A percentile compares a stretch with the other conserved stretches of the same genome.
Conservation (phyloP, 2,329 filamentous ascomycete species). For the Talaromyces pinophilus region DNA sequence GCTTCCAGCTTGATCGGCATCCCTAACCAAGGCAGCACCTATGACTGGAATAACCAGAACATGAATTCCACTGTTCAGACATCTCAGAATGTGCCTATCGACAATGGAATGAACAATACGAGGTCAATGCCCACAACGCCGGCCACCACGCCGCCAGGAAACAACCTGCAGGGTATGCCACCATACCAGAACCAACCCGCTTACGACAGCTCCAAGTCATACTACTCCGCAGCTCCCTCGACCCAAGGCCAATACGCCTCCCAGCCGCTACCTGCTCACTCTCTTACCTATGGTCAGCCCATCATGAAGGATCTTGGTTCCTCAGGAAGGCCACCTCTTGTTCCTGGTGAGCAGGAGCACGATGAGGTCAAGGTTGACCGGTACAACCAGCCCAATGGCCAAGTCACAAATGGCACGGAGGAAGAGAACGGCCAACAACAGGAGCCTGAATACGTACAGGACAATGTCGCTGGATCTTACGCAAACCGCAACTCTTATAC, state of each 20-base stretch:
- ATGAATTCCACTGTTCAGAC: conserved; percentile 64
- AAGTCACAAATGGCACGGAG: conserved; percentile 57
- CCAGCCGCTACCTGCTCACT: conserved; percentile 61
- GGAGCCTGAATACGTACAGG: conserved; percentile 80
- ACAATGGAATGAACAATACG: conserved; percentile 73
- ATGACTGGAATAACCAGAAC: conserved; percentile 72
- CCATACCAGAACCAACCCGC: conserved; percentile 69
- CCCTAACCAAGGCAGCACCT: conserved; percentile 70
- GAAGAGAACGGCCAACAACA: conserved; percentile 72
- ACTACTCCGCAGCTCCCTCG: conserved; percentile 71
- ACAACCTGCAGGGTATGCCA: conserved; percentile 73
- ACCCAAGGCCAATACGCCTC: conserved; percentile 69
- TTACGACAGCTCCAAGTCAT: conserved; percentile 76
- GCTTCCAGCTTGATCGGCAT: conserved; percentile 83
- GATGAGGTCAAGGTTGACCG: conserved; percentile 70
- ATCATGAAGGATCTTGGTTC: conserved; percentile 92
- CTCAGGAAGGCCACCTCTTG: conserved; percentile 64
- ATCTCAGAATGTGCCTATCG: conserved; percentile 74
- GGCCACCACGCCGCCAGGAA: conserved; percentile 83
- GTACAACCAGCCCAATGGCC: conserved; percentile 59
- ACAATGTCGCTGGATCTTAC: conserved; percentile 71
- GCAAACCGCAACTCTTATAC: conserved; percentile 72
- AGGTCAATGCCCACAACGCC: conserved; percentile 90
- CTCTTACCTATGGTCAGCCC: conserved; percentile 67
- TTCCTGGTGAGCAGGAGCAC: conserved; percentile 62